These are phyloP conservation scores for Leccinum subtestaceum DNA, from an alignment of 768 basidiomycete genomes.

Conservation along the genomic window DNA sequence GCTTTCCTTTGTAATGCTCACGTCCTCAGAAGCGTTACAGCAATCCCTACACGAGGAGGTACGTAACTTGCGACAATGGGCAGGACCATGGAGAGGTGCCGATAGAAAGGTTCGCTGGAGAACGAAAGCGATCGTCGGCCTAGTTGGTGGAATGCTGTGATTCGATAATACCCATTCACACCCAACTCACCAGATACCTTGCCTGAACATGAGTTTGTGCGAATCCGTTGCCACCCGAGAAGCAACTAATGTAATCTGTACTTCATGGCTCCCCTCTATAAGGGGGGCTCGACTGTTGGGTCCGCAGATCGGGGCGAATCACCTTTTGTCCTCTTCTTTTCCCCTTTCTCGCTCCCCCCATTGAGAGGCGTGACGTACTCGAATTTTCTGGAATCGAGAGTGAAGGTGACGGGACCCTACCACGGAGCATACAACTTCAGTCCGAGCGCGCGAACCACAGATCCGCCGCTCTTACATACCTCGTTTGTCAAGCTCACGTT, in stretches of 20 bases:
- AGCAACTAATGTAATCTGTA: not conserved
- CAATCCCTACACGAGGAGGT: slow-evolving; percentile 53
- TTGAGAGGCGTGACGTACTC: slow-evolving; percentile 49
- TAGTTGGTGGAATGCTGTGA: slow-evolving; percentile 71
- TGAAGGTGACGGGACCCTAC: slow-evolving; percentile 84
- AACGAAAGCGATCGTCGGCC: slow-evolving; percentile 59
- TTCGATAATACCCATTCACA: not conserved
- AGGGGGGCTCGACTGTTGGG: not conserved
- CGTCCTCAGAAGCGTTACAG: slow-evolving; percentile 54
- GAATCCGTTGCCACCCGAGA: not conserved
- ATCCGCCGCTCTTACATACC: slow-evolving; percentile 39
- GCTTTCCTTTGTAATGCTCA: slow-evolving; percentile 80
- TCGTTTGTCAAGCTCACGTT: slow-evolving; percentile 84
- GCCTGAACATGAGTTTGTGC: not conserved
- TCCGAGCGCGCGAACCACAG: not conserved
- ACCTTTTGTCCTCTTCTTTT: slow-evolving; percentile 6
- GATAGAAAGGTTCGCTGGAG: slow-evolving; percentile 57
- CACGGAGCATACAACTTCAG: slow-evolving; percentile 2
- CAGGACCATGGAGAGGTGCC: slow-evolving; percentile 57
- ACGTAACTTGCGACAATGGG: slow-evolving; percentile 46
- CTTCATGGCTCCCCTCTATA: slow-evolving; percentile 10
- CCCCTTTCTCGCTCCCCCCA: slow-evolving; percentile 7
- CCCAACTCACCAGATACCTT: slow-evolving; percentile 9
- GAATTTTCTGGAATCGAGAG: slow-evolving; percentile 77
- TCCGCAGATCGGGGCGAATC: slow-evolving; percentile 7